A percentile compares a stretch with the other conserved stretches of the same genome.
These are phyloP conservation scores for Trametes cubensis DNA, from an alignment of 768 basidiomycete genomes.

Conservation along the genomic window DNA sequence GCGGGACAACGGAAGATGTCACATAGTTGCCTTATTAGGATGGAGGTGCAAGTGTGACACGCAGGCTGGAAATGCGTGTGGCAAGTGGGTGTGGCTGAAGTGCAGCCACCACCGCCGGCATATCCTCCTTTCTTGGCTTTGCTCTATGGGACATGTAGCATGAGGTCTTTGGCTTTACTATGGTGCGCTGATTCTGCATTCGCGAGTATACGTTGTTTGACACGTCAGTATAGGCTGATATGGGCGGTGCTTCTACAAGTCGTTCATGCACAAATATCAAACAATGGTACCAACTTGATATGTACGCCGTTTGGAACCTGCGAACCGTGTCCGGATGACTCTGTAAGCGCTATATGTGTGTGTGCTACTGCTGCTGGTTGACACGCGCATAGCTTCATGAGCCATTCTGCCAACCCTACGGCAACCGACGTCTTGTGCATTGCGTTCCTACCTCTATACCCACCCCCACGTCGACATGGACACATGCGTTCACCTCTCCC, in stretches of 20 bases:
- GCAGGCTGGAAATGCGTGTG: neutral
- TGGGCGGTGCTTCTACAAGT: slow-evolving; percentile 2
- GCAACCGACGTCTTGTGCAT: slow-evolving; percentile 88
- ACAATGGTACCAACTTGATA: slow-evolving; percentile 19
- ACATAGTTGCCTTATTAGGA: neutral
- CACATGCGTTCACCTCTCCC: neutral
- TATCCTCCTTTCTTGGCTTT: neutral
- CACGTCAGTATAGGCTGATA: slow-evolving; percentile 7
- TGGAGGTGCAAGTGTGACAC: neutral
- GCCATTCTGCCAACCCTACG: slow-evolving; percentile 95
- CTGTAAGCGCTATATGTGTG: slow-evolving; percentile 46
- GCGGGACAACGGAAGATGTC: neutral
- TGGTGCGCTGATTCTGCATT: neutral
- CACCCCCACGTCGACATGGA: neutral
- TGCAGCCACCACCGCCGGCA: neutral
- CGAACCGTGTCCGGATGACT: slow-evolving; percentile 63
- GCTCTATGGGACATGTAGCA: slow-evolving; percentile 8
- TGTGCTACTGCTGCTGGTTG: neutral
- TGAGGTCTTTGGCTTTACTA: neutral
- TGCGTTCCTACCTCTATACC: slow-evolving; percentile 50
- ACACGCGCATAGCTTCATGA: slow-evolving; percentile 61
- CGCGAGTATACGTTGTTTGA: neutral
- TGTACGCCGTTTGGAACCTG: slow-evolving; percentile 63
- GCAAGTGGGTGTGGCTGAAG: neutral
- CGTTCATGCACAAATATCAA: slow-evolving; percentile 3